phyloP scores from a whole-genome alignment of 1,284 basidiomycete species.

The Rhodotorula sp. region DNA sequence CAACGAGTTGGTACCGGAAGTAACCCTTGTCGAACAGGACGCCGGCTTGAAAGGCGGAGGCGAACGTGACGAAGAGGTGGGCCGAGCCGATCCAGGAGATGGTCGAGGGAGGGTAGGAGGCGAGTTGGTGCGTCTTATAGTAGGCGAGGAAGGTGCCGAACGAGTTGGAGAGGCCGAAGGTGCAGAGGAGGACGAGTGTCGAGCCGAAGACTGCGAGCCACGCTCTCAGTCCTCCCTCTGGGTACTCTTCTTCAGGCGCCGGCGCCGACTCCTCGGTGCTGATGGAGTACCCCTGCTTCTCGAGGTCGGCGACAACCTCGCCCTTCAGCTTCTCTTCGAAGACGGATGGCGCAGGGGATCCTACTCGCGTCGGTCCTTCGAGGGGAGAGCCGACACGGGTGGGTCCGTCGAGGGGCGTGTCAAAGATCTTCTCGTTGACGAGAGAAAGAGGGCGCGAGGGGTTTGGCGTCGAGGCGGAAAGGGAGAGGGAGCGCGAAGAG shows the following conservation, averaged over 20 bases:
- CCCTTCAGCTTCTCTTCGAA: background rate
- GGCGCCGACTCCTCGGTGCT: background rate
- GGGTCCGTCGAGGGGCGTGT: conserved; percentile 4
- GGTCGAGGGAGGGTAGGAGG: conserved; percentile 15
- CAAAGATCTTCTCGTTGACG: conserved; percentile 7
- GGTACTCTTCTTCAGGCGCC: conserved; percentile 2
- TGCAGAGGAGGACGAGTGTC: conserved; percentile 19
- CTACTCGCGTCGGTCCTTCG: conserved; percentile 26
- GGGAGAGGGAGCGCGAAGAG: conserved; percentile 1
- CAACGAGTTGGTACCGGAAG: conserved; percentile 35
- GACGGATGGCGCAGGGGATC: conserved; percentile 8
- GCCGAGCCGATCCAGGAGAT: conserved; percentile 34
- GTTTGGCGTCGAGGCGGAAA: conserved; percentile 8
- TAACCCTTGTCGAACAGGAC: conserved; percentile 30
- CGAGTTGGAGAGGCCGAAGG: conserved; percentile 29
- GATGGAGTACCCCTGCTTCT: background rate
- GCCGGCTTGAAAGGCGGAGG: conserved; percentile 25
- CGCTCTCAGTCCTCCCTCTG: conserved; percentile 27
- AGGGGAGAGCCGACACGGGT: conserved; percentile 12
- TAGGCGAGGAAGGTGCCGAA: conserved; percentile 20
- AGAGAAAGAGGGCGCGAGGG: conserved; percentile 12
- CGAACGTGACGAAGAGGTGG: conserved; percentile 36
- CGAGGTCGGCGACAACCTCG: background rate
- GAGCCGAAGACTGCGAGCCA: conserved; percentile 21
- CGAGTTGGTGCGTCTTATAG: conserved; percentile 23